Conservation (phyloP, 768 basidiomycete genomes). For the Pholiota microspora region DNA sequence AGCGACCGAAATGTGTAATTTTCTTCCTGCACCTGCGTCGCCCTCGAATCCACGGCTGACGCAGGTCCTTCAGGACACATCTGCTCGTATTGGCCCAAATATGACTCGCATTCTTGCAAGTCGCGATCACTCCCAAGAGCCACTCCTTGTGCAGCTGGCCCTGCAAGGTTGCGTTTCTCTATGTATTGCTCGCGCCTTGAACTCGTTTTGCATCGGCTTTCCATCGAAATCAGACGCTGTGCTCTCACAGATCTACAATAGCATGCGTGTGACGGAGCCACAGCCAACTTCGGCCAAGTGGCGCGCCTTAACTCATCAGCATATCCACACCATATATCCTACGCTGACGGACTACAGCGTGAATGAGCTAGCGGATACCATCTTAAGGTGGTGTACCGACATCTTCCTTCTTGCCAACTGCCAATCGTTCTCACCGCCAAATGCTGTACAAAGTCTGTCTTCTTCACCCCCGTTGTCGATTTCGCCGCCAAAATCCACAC, state of each 20-base stretch:
- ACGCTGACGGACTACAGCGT: constrained; percentile 62
- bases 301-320: constrained; percentile 69
- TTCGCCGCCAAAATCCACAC: constrained; percentile 15
- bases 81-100: constrained; percentile 59
- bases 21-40: constrained; percentile 38
- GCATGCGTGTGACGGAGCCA: constrained; percentile 57
- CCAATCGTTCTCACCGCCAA: constrained; percentile 32
- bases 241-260: constrained; percentile 58
- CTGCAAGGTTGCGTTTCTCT: constrained; percentile 69
- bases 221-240: constrained; percentile 68
- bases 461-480: constrained; percentile 22
- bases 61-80: constrained; percentile 58
- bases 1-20: constrained; percentile 66
- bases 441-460: constrained; percentile 17
- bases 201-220: constrained; percentile 73
- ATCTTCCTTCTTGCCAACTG: constrained; percentile 66
- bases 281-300: constrained; percentile 79
- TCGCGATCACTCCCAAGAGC: constrained; percentile 72
- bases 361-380: constrained; percentile 73
- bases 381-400: constrained; percentile 69
- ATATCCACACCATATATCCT: constrained; percentile 68
- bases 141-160: constrained; percentile 73
- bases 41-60: constrained; percentile 34
- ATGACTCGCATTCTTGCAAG: constrained; percentile 59
- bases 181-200: constrained; percentile 64